Evolutionary conservation across 768 basidiomycete genomes (phyloP).

Genomic region (Psilocybe cubensis): DNA sequence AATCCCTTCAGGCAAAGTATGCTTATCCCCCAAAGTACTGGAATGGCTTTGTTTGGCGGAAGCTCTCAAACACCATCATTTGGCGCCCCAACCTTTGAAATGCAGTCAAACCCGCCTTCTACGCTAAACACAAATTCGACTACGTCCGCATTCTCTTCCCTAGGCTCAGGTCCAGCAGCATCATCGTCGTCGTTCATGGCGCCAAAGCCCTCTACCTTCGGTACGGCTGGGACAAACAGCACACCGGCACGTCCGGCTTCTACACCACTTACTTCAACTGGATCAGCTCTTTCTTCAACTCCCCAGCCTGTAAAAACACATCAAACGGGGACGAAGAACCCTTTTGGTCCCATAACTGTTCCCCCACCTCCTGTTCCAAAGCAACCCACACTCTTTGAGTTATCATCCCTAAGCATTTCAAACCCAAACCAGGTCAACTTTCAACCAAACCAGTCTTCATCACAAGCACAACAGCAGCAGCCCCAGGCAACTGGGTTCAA

Average conservation of each 20-base stretch:
- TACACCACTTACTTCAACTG: conserved; percentile 61
- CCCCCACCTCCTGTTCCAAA: conserved; percentile 72
- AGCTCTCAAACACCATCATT: conserved; percentile 14
- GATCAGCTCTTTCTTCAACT: conserved; percentile 41
- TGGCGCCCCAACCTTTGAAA: conserved; percentile 16
- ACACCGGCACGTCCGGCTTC: conserved; percentile 69
- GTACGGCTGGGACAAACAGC: conserved; percentile 21
- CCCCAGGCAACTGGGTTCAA: conserved; percentile 31
- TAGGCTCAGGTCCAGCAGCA: conserved; percentile 7
- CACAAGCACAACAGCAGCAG: conserved; percentile 15
- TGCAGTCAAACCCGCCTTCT: conserved; percentile 17
- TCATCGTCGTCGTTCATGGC: conserved; percentile 21
- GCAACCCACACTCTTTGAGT: conserved; percentile 79
- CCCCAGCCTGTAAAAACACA: conserved; percentile 80
- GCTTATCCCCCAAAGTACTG: conserved; percentile 66
- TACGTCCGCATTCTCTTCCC: conserved; percentile 3
- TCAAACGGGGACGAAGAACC: conserved; percentile 93
- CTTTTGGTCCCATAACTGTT: conserved; percentile 79
- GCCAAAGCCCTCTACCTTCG: conserved; percentile 19
- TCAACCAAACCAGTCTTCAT: conserved; percentile 5
- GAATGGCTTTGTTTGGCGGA: conserved; percentile 49
- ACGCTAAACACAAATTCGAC: conserved; percentile 18
- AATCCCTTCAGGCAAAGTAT: conserved; percentile 89
- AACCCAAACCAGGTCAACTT: conserved; percentile 28
- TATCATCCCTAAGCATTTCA: conserved; percentile 40